A percentile compares a stretch with the other conserved stretches of the same genome.
phyloP scores from a whole-genome alignment of 1,284 basidiomycete genomes.

The Puccinia triticina region DNA sequence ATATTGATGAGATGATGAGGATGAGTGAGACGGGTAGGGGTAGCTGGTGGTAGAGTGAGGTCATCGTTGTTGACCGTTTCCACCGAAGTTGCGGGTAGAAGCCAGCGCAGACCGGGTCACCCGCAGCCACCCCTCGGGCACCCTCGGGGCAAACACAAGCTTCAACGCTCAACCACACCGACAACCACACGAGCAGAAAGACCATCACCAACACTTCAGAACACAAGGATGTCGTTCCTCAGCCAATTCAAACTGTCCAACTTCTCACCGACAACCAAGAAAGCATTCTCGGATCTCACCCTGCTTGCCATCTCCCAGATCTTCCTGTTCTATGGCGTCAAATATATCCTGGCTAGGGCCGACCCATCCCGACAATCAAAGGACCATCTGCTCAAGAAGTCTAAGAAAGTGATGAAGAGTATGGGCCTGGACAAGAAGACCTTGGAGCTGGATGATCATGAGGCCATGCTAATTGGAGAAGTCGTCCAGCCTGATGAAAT shows the following conservation, averaged over 20 bases:
- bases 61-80: background rate
- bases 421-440: slow-evolving; percentile 27
- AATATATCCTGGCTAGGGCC: slow-evolving; percentile 33
- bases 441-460: slow-evolving; percentile 47
- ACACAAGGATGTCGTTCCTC: slow-evolving; percentile 36
- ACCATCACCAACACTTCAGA: background rate
- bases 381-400: slow-evolving; percentile 43
- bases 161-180: background rate
- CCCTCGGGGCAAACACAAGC: too few species aligned
- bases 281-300: slow-evolving; percentile 42
- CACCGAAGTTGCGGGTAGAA: background rate
- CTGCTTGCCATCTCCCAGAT: slow-evolving; percentile 49
- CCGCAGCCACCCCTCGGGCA: background rate
- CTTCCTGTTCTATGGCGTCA: slow-evolving; percentile 49
- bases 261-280: slow-evolving; percentile 46
- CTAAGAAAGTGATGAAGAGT: slow-evolving; percentile 42
- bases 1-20: background rate
- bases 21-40: background rate
- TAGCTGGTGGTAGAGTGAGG: background rate
- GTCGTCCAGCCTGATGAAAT: slow-evolving; percentile 50
- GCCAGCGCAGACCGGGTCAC: background rate
- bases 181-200: background rate
- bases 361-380: slow-evolving; percentile 40
- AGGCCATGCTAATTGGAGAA: slow-evolving; percentile 43
- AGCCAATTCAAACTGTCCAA: slow-evolving; percentile 32